Percentiles rank a stretch among this genome's conserved stretches.
phyloP scores from a whole-genome alignment of 345 rosid genomes.

The Hibiscus mutabilis region DNA sequence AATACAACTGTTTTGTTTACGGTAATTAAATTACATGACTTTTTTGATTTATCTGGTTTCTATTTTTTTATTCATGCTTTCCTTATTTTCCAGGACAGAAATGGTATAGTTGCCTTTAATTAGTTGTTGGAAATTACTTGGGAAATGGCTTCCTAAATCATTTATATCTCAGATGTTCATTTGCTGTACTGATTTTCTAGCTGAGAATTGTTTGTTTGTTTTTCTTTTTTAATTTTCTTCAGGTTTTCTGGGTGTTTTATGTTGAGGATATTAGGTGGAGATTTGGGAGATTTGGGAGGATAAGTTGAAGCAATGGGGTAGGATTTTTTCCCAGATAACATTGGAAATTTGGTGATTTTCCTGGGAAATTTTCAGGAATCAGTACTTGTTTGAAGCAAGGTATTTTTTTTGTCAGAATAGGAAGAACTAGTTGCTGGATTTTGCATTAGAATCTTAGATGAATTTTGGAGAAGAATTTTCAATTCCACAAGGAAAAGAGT shows the following conservation, averaged over 20 bases:
- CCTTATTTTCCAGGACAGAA: constrained; percentile 11
- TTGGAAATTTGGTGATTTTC: constrained; percentile 5
- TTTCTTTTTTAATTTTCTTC: neutral
- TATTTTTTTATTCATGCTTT: constrained; percentile 13
- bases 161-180: constrained; percentile 28
- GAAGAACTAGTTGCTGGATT: neutral
- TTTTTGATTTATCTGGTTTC: constrained; percentile 18
- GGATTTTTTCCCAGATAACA: neutral
- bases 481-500: constrained; percentile 23
- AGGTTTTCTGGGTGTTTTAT: neutral
- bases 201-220: neutral
- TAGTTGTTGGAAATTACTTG: constrained; percentile 24
- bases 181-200: neutral
- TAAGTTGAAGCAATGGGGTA: constrained; percentile 18
- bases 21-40: neutral
- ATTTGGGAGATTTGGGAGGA: constrained; percentile 13
- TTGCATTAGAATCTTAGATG: constrained; percentile 26
- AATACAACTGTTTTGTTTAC: constrained; percentile 2
- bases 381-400: neutral
- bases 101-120: constrained; percentile 10
- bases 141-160: constrained; percentile 17
- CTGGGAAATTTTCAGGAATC: constrained; percentile 9
- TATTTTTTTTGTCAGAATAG: neutral
- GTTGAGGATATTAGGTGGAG: constrained; percentile 15
- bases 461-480: constrained; percentile 28